Percentiles rank a stretch among this genome's conserved stretches.
Evolutionary conservation across 1,284 basidiomycete genomes (phyloP).

Genomic region (Leccinum subspadiceum): DNA sequence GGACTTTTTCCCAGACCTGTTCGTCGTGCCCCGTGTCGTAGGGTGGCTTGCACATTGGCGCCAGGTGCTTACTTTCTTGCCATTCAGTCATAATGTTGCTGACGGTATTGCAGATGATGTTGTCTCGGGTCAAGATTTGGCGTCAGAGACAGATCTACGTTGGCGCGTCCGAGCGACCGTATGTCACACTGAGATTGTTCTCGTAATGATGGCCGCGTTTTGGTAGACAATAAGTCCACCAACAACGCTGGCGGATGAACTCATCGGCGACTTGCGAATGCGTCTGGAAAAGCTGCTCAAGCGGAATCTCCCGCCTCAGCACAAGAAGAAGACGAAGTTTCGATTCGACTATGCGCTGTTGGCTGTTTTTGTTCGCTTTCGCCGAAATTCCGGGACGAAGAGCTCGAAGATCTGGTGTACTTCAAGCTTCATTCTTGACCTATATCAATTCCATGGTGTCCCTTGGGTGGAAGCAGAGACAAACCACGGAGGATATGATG

Average conservation of each 20-base stretch:
- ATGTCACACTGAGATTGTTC: slow-evolving; percentile 39
- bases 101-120: slow-evolving; percentile 66
- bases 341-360: slow-evolving; percentile 70
- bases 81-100: slow-evolving; percentile 3
- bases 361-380: slow-evolving; percentile 86
- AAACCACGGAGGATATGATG: slow-evolving; percentile 44
- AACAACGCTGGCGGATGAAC: slow-evolving; percentile 42
- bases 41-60: slow-evolving; percentile 90
- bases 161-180: slow-evolving; percentile 69
- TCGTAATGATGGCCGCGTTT: not conserved
- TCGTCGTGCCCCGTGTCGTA: slow-evolving; percentile 85
- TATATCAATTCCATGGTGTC: slow-evolving; percentile 91
- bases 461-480: slow-evolving; percentile 52
- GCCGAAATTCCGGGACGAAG: slow-evolving; percentile 84
- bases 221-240: slow-evolving; percentile 67
- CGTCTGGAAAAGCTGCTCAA: slow-evolving; percentile 78
- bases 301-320: slow-evolving; percentile 53
- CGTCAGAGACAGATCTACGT: slow-evolving; percentile 83
- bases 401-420: slow-evolving; percentile 92
- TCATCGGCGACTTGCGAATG: slow-evolving; percentile 54
- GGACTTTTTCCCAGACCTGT: slow-evolving; percentile 89
- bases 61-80: slow-evolving; percentile 43
- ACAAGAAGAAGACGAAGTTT: slow-evolving; percentile 28
- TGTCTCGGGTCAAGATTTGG: slow-evolving; percentile 90
- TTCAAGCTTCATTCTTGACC: slow-evolving; percentile 76